Evolutionary conservation across 371 early-diverging fungal species (phyloP).

Genomic region (Haplosporangium sp.): DNA sequence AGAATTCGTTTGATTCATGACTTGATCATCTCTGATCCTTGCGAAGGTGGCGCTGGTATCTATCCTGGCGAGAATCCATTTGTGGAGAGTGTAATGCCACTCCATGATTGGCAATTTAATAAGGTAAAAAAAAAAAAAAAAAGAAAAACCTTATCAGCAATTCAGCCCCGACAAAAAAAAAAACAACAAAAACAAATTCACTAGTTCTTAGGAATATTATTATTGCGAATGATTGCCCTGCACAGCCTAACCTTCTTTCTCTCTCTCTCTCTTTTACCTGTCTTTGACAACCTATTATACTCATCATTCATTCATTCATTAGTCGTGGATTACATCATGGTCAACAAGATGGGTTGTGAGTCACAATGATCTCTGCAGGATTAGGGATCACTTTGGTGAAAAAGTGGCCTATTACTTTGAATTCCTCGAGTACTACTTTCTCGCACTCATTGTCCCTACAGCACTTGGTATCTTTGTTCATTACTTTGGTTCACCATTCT

Average conservation of each 20-base stretch:
- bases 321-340: slow-evolving; percentile 83
- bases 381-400: slow-evolving; percentile 88
- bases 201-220: slow-evolving; percentile 15
- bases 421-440: slow-evolving; percentile 85
- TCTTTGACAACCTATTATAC: neutral
- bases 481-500: slow-evolving; percentile 65
- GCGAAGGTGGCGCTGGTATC: slow-evolving; percentile 80
- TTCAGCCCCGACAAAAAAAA: neutral
- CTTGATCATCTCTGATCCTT: slow-evolving; percentile 70
- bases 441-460: slow-evolving; percentile 78
- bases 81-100: slow-evolving; percentile 77
- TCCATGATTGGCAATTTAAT: slow-evolving; percentile 82
- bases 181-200: neutral
- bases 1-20: slow-evolving; percentile 80
- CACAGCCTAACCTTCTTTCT: neutral
- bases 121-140: slow-evolving; percentile 57
- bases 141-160: neutral
- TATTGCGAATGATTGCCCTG: neutral
- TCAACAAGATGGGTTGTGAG: slow-evolving; percentile 79
- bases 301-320: neutral
- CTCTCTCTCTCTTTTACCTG: neutral
- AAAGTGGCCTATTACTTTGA: slow-evolving; percentile 92
- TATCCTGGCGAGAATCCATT: slow-evolving; percentile 63
- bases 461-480: slow-evolving; percentile 72
- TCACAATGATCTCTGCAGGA: slow-evolving; percentile 70